Base-by-base conservation (phyloP, 2,329 filamentous ascomycete genomes). In the Lojkania enalia region DNA sequence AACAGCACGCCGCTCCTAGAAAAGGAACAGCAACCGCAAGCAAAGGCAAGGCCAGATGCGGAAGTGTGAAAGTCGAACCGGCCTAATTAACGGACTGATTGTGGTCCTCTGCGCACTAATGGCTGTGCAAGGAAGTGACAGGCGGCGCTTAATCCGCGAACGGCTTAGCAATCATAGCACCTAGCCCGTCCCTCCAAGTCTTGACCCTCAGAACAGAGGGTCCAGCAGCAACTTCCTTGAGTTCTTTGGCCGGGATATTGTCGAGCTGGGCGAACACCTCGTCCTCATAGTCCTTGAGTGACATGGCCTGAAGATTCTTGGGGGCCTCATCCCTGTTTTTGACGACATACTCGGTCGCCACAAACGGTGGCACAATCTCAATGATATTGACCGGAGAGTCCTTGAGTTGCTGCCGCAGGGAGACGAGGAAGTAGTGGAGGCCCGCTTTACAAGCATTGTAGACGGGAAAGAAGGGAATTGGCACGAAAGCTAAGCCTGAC, bases 381-480 rank as follows among this genome's bases (percentile, higher is more conserved):
- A 33, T 20, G 35, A 37, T 19, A 9, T 11, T 20, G 5, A 20
- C 14, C 5, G 13, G 13, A 11, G 13, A 12, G 14, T 20, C 6
- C 11, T 9, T 20, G 6, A 37, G 14, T 15, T 37, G 35, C 19
- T 37, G 35, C 15, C 35, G 13, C 35, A 37, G 14, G 14, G 15
- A 20, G 5, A 37, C 35, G 19, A 15, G 6, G 14, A 37, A 20
- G 19, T 12, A 19, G 19, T 37, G 35, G 13, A 37, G 13, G 14
- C 35, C 35, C 11, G 35, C 35, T 37, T 37, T 37, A 11, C 6
- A 6, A 15, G 35, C 6, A 37, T 15, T 7, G 35, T 37, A 37
- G 5, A 20, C 35, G 13, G 35, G 35, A 15, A 20, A 37, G 14
- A 37, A 20, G 35, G 6, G 6, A 20, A 37, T 6, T 19, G 35